Evolutionary conservation across 2,329 filamentous ascomycete species (phyloP).

Genomic region (Aureobasidium sp.): DNA sequence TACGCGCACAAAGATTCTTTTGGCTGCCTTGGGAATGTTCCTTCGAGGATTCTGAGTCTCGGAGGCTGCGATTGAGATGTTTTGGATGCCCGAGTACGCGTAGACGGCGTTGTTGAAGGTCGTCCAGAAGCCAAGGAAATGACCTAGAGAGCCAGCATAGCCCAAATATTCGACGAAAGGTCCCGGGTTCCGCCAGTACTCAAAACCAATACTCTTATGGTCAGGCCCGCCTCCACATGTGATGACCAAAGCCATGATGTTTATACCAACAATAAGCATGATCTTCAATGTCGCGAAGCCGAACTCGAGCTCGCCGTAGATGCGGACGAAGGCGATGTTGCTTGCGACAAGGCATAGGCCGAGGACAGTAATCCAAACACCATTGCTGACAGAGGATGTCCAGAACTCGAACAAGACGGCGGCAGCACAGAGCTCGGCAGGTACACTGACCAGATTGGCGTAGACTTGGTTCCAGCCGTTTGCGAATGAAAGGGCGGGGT

Average conservation of each 20-base stretch:
- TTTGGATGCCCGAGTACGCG: constrained; percentile 17
- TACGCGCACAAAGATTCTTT: constrained; percentile 49
- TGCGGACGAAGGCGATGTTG: constrained; percentile 49
- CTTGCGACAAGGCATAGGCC: constrained; percentile 50
- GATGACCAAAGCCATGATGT: constrained; percentile 17
- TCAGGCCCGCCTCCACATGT: constrained; percentile 9
- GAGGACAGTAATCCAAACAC: constrained; percentile 48
- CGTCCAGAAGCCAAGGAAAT: constrained; percentile 15
- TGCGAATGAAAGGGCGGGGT: constrained; percentile 63
- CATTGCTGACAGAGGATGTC: constrained; percentile 18
- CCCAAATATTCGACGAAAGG: constrained; percentile 17
- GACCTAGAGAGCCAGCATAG: constrained; percentile 12
- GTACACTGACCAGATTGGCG: constrained; percentile 34
- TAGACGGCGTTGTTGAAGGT: constrained; percentile 15
- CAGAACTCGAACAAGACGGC: constrained; percentile 13
- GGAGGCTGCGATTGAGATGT: constrained; percentile 18
- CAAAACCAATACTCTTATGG: constrained; percentile 15
- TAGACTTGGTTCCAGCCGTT: constrained; percentile 82
- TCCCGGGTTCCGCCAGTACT: constrained; percentile 15
- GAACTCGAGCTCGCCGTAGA: constrained; percentile 18
- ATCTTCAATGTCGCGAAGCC: constrained; percentile 16
- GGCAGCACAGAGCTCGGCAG: constrained; percentile 13
- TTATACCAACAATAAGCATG: constrained; percentile 16
- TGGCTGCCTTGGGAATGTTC: constrained; percentile 48
- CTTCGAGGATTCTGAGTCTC: constrained; percentile 10